Evolutionary conservation across 306 rosid species (phyloP).

Genomic region (Senna siamea): DNA sequence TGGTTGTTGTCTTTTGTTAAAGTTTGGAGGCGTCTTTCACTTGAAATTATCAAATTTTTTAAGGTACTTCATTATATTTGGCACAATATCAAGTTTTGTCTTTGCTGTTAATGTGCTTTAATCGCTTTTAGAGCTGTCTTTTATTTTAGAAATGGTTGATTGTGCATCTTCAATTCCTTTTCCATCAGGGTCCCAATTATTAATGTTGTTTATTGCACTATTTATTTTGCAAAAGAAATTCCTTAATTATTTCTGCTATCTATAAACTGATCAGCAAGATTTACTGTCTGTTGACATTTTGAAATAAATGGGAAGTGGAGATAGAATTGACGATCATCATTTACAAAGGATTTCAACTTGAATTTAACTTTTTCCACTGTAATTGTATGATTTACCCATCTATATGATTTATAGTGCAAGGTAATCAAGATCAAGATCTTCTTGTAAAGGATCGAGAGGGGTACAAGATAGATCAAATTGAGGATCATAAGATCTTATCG

Average conservation of each 20-base stretch:
- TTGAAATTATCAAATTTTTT: conserved; percentile 59
- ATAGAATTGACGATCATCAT: not conserved
- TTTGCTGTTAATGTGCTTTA: conserved; percentile 9
- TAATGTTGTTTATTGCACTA: not conserved
- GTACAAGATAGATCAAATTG: too few relatives aligned
- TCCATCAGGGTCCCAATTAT: not conserved
- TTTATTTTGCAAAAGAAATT: not conserved
- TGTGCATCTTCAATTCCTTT: conserved; percentile 2
- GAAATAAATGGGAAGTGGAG: conserved; percentile 10
- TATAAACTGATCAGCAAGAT: conserved; percentile 6
- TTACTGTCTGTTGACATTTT: not conserved
- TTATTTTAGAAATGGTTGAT: conserved; percentile 8
- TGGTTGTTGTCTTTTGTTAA: conserved; percentile 61
- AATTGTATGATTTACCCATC: not conserved
- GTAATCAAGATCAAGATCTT: too few relatives aligned
- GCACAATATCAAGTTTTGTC: conserved; percentile 23
- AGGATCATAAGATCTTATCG: too few relatives aligned
- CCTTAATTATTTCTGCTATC: not conserved
- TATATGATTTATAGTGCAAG: too few relatives aligned
- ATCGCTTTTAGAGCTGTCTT: conserved; percentile 19
- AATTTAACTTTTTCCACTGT: not conserved
- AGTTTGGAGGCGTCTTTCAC: conserved; percentile 66
- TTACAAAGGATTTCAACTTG: not conserved
- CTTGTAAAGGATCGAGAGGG: too few relatives aligned
- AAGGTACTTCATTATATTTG: conserved; percentile 64